Conservation (phyloP, 768 basidiomycete genomes). For the Fomitopsis pulvina region DNA sequence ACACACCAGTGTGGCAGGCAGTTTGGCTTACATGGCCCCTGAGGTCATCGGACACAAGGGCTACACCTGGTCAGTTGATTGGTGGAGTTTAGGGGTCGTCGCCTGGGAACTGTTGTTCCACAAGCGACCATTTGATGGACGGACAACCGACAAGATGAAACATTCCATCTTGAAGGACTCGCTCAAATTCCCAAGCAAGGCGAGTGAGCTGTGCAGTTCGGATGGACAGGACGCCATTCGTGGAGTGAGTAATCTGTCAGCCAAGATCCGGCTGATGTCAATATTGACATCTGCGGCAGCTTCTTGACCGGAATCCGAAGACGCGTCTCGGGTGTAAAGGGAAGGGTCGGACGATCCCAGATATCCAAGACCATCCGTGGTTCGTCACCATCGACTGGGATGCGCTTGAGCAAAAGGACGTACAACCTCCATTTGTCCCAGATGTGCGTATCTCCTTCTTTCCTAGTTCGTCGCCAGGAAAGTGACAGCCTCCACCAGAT, state of each 20-base stretch:
- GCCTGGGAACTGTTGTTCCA: slow-evolving; percentile 86
- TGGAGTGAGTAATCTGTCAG: slow-evolving; percentile 40
- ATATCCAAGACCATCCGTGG: slow-evolving; percentile 83
- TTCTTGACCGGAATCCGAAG: slow-evolving; percentile 77
- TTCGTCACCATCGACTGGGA: slow-evolving; percentile 80
- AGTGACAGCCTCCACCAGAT: slow-evolving; percentile 40
- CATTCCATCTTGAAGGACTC: slow-evolving; percentile 79
- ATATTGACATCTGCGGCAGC: slow-evolving; percentile 33
- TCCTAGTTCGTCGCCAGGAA: neutral
- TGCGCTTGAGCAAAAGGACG: slow-evolving; percentile 58
- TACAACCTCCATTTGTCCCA: slow-evolving; percentile 81
- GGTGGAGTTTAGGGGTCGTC: slow-evolving; percentile 93
- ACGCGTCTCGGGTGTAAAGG: slow-evolving; percentile 77
- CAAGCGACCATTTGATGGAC: slow-evolving; percentile 84
- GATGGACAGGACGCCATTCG: slow-evolving; percentile 62
- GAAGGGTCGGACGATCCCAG: slow-evolving; percentile 63
- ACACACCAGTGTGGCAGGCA: slow-evolving; percentile 92
- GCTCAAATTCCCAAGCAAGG: slow-evolving; percentile 71
- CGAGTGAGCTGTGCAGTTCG: slow-evolving; percentile 49
- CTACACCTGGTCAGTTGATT: slow-evolving; percentile 90
- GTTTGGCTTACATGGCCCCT: slow-evolving; percentile 99
- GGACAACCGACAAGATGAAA: slow-evolving; percentile 83
- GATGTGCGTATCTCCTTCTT: slow-evolving; percentile 57
- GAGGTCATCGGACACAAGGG: slow-evolving; percentile 91
- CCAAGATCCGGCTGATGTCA: neutral